Percentiles rank a stretch among this genome's conserved stretches.
Evolutionary conservation across 2,329 filamentous ascomycete genomes (phyloP).

Genomic region (Dactylellina drechsleri): DNA sequence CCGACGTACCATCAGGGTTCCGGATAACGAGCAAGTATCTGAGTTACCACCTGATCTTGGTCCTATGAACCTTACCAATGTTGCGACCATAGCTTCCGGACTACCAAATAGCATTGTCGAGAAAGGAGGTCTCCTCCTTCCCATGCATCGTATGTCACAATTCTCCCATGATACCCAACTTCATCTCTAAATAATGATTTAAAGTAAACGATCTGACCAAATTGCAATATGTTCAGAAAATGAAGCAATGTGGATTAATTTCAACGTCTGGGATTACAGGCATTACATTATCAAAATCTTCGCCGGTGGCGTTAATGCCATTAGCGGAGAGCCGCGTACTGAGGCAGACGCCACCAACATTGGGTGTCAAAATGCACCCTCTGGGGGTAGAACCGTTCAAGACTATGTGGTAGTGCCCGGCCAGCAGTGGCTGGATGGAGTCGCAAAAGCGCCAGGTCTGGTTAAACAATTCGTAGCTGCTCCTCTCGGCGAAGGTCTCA

Average conservation of each 20-base stretch:
- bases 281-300: conserved; percentile 62
- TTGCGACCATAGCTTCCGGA: conserved; percentile 59
- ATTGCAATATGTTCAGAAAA: conserved; percentile 55
- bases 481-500: conserved; percentile 63
- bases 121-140: conserved; percentile 65
- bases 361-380: background rate
- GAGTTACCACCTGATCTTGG: conserved; percentile 62
- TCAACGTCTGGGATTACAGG: conserved; percentile 52
- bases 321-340: conserved; percentile 61
- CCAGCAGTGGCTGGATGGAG: conserved; percentile 64
- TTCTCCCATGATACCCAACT: background rate
- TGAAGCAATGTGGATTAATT: conserved; percentile 64
- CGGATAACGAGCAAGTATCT: conserved; percentile 61
- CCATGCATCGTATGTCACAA: conserved; percentile 62
- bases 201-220: background rate
- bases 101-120: conserved; percentile 61
- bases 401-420: conserved; percentile 64
- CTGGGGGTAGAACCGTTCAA: conserved; percentile 58
- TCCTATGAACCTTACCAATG: conserved; percentile 62
- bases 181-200: background rate
- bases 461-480: conserved; percentile 67
- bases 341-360: background rate
- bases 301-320: conserved; percentile 63
- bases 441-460: conserved; percentile 60
- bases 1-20: conserved; percentile 63